These are phyloP conservation scores for Pleodorina starrii DNA, from an alignment of 139 green algal genomes.

Conservation along the genomic window DNA sequence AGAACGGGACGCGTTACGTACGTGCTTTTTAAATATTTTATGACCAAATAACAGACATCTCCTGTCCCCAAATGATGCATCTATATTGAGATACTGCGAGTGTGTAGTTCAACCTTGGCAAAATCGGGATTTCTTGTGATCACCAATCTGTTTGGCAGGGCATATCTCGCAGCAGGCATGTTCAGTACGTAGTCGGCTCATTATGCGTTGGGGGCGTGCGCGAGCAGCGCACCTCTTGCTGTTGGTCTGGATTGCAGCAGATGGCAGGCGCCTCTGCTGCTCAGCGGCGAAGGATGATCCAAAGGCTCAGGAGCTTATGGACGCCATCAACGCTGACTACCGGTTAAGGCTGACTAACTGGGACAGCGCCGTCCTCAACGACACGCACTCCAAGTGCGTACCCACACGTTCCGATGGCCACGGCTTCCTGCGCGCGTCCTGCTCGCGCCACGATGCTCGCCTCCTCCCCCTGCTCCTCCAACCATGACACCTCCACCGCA, in stretches of 20 bases:
- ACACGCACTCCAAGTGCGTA: slow-evolving; percentile 29
- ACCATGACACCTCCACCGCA: no score
- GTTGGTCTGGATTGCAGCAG: not conserved
- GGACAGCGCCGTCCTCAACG: slow-evolving; percentile 33
- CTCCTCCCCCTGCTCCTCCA: not conserved
- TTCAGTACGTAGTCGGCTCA: no score
- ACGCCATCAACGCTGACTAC: slow-evolving; percentile 30
- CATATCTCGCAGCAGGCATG: no score
- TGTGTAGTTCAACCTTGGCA: no score
- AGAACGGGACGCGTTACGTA: no score
- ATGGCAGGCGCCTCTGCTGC: not conserved
- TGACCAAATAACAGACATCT: no score
- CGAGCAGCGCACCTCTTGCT: not conserved
- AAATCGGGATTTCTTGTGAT: no score
- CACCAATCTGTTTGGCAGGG: no score
- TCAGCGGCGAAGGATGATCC: not conserved
- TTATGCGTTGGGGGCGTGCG: not conserved
- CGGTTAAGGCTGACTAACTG: slow-evolving; percentile 20
- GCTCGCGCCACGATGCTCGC: not conserved
- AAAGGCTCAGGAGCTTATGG: slow-evolving; percentile 16
- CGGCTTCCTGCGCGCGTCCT: no score
- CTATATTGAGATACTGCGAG: no score
- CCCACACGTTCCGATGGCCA: not conserved
- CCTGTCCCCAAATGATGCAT: no score
- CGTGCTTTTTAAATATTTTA: no score